Percentiles rank a stretch among this genome's conserved stretches.
Conservation (phyloP, 2,329 filamentous ascomycete genomes). For the Tolypocladium nubicola region DNA sequence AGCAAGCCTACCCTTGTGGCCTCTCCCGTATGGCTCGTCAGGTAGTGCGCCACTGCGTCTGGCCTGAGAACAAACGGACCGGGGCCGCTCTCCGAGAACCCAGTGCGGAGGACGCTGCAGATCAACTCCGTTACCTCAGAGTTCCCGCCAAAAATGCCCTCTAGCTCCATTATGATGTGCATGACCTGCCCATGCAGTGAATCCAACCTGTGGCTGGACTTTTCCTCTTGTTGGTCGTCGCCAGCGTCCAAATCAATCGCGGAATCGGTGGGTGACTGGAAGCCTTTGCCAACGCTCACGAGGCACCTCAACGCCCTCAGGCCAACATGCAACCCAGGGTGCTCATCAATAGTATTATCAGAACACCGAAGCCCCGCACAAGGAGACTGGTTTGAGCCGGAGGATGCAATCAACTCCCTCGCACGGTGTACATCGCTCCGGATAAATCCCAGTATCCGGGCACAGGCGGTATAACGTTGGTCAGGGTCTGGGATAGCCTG, state of each 20-base stretch:
- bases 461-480: slow-evolving; percentile 41
- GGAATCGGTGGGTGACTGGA: slow-evolving; percentile 57
- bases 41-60: slow-evolving; percentile 53
- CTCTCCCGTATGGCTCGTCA: slow-evolving; percentile 46
- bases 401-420: slow-evolving; percentile 9
- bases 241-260: slow-evolving; percentile 54
- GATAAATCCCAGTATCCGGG: slow-evolving; percentile 50
- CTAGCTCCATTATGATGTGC: slow-evolving; percentile 34
- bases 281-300: slow-evolving; percentile 57
- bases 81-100: slow-evolving; percentile 63
- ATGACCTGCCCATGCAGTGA: slow-evolving; percentile 36
- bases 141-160: slow-evolving; percentile 42
- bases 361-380: slow-evolving; percentile 16
- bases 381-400: slow-evolving; percentile 4
- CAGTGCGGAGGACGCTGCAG: slow-evolving; percentile 61
- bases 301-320: slow-evolving; percentile 56
- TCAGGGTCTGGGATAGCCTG: slow-evolving; percentile 56
- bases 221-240: slow-evolving; percentile 15
- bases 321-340: slow-evolving; percentile 34
- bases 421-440: slow-evolving; percentile 39
- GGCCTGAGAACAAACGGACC: slow-evolving; percentile 70
- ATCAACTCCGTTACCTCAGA: slow-evolving; percentile 62
- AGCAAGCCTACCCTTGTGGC: slow-evolving; percentile 59
- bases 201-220: slow-evolving; percentile 10
- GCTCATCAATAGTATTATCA: slow-evolving; percentile 25